Conservation (phyloP, 1,284 basidiomycete genomes). For the Heterobasidion parviporum region DNA sequence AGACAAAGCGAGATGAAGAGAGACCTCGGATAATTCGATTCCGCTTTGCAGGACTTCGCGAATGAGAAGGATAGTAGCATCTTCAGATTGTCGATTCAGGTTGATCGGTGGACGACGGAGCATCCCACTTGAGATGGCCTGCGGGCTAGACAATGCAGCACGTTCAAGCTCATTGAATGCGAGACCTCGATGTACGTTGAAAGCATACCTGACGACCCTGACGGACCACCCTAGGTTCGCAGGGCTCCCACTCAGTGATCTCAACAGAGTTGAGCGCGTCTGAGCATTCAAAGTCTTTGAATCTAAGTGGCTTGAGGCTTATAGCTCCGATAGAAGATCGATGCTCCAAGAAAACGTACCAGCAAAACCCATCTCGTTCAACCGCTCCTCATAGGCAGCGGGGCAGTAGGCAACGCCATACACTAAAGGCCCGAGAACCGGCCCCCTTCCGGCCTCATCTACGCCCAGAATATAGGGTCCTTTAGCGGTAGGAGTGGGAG, state of each 20-base stretch:
- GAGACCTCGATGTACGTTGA: not conserved
- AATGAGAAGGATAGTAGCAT: constrained; percentile 87
- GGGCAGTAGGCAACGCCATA: constrained; percentile 96
- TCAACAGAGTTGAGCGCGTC: constrained; percentile 55
- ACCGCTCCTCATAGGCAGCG: constrained; percentile 60
- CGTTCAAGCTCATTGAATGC: not conserved
- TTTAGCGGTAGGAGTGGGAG: constrained; percentile 50
- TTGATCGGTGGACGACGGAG: constrained; percentile 78
- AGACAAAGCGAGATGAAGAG: constrained; percentile 1
- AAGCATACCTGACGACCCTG: constrained; percentile 59
- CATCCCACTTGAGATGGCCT: constrained; percentile 91
- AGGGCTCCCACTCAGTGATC: constrained; percentile 58
- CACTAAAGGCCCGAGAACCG: constrained; percentile 90
- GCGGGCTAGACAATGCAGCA: constrained; percentile 50
- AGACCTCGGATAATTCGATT: constrained; percentile 76
- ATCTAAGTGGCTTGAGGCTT: constrained; percentile 36
- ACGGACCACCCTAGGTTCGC: constrained; percentile 77
- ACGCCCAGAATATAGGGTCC: constrained; percentile 89
- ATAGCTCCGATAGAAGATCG: not conserved
- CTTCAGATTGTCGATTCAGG: constrained; percentile 88
- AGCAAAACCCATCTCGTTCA: constrained; percentile 85
- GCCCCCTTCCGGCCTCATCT: constrained; percentile 94
- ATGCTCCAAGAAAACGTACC: constrained; percentile 32
- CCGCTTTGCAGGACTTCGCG: constrained; percentile 75
- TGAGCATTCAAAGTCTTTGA: constrained; percentile 85